Base-by-base conservation (phyloP, 2,329 filamentous ascomycete genomes). In the Fusarium nematophilum region DNA sequence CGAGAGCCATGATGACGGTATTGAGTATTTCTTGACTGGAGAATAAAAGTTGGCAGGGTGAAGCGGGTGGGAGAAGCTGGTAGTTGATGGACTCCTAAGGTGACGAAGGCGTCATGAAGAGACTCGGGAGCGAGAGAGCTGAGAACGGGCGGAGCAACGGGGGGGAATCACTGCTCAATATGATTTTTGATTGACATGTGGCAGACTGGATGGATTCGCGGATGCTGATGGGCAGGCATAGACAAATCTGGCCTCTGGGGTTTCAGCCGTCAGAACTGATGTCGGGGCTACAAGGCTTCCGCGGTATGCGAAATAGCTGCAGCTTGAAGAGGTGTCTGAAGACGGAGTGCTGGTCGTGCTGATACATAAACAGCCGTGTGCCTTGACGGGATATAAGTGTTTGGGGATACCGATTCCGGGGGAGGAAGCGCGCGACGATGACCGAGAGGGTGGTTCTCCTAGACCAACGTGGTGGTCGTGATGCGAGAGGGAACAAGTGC, bases 251-350 rank as follows among this genome's bases (percentile, higher is more conserved):
- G 66, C 63, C 62, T 69, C 66, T 69, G 31, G 57, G 66, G 65
- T 73, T 81, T 93, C 93, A 97, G 86, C 93, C 94, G 91, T 95
- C 94, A 74, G 91, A 93, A 82, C 88, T 90, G 80, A 92, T 90
- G 81, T 93, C 88, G 79, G 87, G 87, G 84, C 90, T 93, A 90
- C 91, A 92, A 85, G 89, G 91, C 88, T 91, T 96, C 86, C 91
- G 89, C 88, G 89, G 86, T 90, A 91, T 93, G 87, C 92, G 92
- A 91, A 96, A 96, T 86, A 90, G 85, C 87, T 93, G 92, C 91
- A 96, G 92, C 91, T 92, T 92, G 85, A 92, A 88, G 85, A 92
- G 92, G 89, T 94, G 90, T 91, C 89, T 91, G 88, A 92, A 93
- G 89, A 92, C 88, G 90, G 91, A 87, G 87, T 86, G 86, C 75